These are phyloP conservation scores for Pseudotsuga menziesii DNA, from an alignment of 75 land plant genomes.

Conservation along the genomic window DNA sequence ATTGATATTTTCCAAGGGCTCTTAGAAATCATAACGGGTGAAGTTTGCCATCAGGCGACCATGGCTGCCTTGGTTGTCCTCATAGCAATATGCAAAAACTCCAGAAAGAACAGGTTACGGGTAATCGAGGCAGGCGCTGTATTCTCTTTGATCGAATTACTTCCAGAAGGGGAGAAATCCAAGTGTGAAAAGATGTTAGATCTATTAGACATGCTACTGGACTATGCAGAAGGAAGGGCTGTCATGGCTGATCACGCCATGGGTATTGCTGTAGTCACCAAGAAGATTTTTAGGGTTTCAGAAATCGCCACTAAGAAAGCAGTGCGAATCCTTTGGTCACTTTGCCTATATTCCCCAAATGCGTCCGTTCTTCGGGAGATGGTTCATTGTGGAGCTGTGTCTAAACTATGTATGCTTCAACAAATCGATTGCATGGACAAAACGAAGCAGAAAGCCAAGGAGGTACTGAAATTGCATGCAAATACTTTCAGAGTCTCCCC, in stretches of 20 bases:
- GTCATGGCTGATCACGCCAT: conserved; percentile 32
- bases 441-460: too few relatives aligned
- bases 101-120: conserved; percentile 25
- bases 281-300: conserved; percentile 30
- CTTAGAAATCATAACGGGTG: too few relatives aligned
- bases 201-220: conserved; percentile 29
- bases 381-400: too few relatives aligned
- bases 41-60: conserved; percentile 19
- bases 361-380: too few relatives aligned
- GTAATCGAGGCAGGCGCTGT: conserved; percentile 62
- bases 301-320: conserved; percentile 27
- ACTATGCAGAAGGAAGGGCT: conserved; percentile 32
- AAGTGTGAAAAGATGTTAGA: conserved; percentile 28
- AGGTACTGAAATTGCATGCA: too few relatives aligned
- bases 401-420: too few relatives aligned
- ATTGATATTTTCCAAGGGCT: too few relatives aligned
- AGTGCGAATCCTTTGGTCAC: conserved; percentile 13
- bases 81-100: conserved; percentile 14
- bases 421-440: too few relatives aligned
- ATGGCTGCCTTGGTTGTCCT: conserved; percentile 23
- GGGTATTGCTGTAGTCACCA: conserved; percentile 36
- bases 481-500: too few relatives aligned
- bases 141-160: conserved; percentile 36
- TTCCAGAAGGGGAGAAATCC: conserved; percentile 30
- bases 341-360: too few relatives aligned